Base-by-base conservation (phyloP, 495 filamentous ascomycete species). In the Parachaetomium inaequale region DNA sequence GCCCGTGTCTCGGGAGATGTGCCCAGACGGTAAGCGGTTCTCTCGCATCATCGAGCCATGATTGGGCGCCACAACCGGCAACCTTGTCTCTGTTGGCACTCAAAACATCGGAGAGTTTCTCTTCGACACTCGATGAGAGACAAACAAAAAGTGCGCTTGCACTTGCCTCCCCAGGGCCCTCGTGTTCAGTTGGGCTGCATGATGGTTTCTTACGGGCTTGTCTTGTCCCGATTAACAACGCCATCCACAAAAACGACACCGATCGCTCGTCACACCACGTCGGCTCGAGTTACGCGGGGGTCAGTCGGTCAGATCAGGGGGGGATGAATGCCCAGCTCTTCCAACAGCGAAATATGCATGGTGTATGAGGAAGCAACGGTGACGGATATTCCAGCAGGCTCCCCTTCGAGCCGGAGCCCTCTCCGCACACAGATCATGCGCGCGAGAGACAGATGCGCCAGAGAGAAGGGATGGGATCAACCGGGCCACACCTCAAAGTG, bases 51-150 rank as follows among this genome's bases (percentile, higher is more conserved):
- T 36, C 10, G n/a, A 17, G 10, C n/a, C 19, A 4, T 28, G 43
- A 49, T 58, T 58, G 55, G 55, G 29, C 43, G 29, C 43, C 43
- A 47, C 55, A 56, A 2, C 42, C 40, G 29, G 28, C 40, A 7
- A 34, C 28, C 40, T 26, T 5, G 23, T 21, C 21, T 17, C 36
- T 34, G 21, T 15, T 43, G 38, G 23, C 14, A 43, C 54, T n/a
- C 31, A 25, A n/a, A n/a, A 19, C 14, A n/a, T 57, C 40, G 40
- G 55, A 28, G 57, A 38, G 26, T 55, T 53, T 21, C 34, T 53
- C 17, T 36, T 23, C n/a, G 47, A 31, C 17, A 32, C 49, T 31
- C 49, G 49, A 15, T 51, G 26, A n/a, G 12, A 40, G 36, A 17
- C 12, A 40, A 3, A 40, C 10, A 36, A 2, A 12, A 40, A 40